Evolutionary conservation across 352 stramenopile species (phyloP).

Genomic region (Globisporangium abappressorium): DNA sequence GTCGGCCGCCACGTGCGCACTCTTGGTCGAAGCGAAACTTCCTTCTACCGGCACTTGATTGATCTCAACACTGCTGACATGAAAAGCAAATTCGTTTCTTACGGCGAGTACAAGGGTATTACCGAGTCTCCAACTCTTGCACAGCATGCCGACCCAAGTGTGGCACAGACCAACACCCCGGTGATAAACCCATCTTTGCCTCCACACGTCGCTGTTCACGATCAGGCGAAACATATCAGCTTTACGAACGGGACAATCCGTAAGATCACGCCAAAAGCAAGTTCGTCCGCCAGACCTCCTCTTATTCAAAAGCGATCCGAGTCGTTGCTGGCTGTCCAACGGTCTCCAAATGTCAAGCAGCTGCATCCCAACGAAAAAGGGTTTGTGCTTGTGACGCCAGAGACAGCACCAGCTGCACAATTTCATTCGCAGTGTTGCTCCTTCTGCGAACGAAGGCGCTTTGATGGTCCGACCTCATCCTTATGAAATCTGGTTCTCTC

Average conservation of each 20-base stretch:
- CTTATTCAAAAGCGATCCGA: neutral
- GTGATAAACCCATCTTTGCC: neutral
- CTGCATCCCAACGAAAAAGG: neutral
- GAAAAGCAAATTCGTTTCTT: neutral
- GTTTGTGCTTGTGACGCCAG: neutral
- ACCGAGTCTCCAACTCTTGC: neutral
- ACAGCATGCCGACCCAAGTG: neutral
- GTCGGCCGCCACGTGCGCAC: neutral
- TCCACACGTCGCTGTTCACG: neutral
- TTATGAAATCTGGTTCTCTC: constrained; percentile 33
- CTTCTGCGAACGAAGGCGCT: neutral
- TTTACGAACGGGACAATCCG: neutral
- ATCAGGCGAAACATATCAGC: neutral
- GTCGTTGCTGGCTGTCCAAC: neutral
- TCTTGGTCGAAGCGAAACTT: neutral
- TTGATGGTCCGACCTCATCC: constrained; percentile 2
- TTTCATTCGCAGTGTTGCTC: neutral
- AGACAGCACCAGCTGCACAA: neutral
- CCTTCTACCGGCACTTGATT: neutral
- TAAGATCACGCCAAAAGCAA: neutral
- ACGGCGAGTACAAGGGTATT: neutral
- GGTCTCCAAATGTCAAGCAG: neutral
- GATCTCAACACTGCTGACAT: neutral
- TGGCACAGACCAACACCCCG: neutral
- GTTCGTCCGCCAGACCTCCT: neutral